phyloP scores from a whole-genome alignment of 768 basidiomycete species.

The Tulasnella sp. region DNA sequence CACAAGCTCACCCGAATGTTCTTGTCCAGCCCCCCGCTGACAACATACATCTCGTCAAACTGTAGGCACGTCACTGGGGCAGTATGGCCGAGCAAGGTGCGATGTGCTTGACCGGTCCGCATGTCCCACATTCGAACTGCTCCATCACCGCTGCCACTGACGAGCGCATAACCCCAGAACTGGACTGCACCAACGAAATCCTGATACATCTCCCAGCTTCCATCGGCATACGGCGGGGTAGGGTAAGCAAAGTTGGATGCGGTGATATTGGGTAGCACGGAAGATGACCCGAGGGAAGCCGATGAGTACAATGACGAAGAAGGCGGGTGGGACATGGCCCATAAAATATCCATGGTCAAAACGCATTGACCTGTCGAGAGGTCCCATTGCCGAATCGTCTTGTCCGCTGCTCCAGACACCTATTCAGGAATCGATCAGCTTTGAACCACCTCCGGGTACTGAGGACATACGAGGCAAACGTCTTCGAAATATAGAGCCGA shows the following conservation, averaged over 20 bases:
- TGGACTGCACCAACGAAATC: slow-evolving; percentile 97
- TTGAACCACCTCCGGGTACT: slow-evolving; percentile 4
- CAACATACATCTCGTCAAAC: slow-evolving; percentile 92
- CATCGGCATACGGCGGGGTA: slow-evolving; percentile 81
- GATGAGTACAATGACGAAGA: slow-evolving; percentile 17
- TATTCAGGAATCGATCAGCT: slow-evolving; percentile 32
- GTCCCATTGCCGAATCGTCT: slow-evolving; percentile 98
- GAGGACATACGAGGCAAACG: slow-evolving; percentile 63
- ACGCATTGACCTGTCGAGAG: slow-evolving; percentile 95
- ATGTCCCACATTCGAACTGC: slow-evolving; percentile 99
- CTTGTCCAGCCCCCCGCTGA: slow-evolving; percentile 90
- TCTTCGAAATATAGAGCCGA: slow-evolving; percentile 95
- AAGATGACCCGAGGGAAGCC: slow-evolving; percentile 33
- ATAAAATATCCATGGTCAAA: slow-evolving; percentile 98
- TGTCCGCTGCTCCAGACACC: slow-evolving; percentile 97
- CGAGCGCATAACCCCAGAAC: slow-evolving; percentile 97
- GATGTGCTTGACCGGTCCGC: slow-evolving; percentile 95
- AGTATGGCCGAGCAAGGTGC: slow-evolving; percentile 87
- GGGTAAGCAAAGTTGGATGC: slow-evolving; percentile 69
- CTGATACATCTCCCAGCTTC: slow-evolving; percentile 89
- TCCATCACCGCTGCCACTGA: slow-evolving; percentile 94
- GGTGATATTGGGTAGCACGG: slow-evolving; percentile 38
- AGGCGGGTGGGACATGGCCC: slow-evolving; percentile 89
- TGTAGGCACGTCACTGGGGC: slow-evolving; percentile 87
- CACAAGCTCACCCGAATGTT: slow-evolving; percentile 61